Evolutionary conservation across 2,329 filamentous ascomycete genomes (phyloP).

Genomic region (Nigrospora oryzae): DNA sequence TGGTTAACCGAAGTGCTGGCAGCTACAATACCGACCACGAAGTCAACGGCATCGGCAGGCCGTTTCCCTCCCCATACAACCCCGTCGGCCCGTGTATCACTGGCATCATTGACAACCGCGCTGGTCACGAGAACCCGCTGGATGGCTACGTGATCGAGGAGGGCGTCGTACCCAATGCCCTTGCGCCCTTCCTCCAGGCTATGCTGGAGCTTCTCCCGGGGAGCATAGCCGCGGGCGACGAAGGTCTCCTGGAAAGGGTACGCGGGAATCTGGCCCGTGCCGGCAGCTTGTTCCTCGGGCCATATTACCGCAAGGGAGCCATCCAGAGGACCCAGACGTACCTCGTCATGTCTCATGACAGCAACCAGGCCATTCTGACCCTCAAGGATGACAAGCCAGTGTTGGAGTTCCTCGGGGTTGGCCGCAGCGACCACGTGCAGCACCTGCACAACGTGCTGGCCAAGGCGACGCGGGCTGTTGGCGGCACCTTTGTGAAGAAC

Average conservation of each 20-base stretch:
- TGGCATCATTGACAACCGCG: constrained; percentile 51
- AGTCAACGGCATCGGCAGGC: constrained; percentile 47
- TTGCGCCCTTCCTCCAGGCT: constrained; percentile 46
- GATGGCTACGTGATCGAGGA: constrained; percentile 59
- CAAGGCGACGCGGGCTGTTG: constrained; percentile 46
- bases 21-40: constrained; percentile 51
- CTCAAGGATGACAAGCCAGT: constrained; percentile 51
- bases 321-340: constrained; percentile 55
- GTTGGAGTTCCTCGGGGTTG: constrained; percentile 51
- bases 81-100: constrained; percentile 56
- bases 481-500: constrained; percentile 51
- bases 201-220: constrained; percentile 47
- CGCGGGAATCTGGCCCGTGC: constrained; percentile 37
- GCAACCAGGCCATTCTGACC: constrained; percentile 50
- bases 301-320: constrained; percentile 46
- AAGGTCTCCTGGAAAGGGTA: constrained; percentile 29
- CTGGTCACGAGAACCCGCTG: constrained; percentile 40
- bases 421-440: constrained; percentile 44
- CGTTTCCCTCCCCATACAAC: constrained; percentile 37
- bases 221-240: constrained; percentile 27
- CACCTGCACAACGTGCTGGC: constrained; percentile 42
- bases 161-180: constrained; percentile 48
- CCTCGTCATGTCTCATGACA: constrained; percentile 60
- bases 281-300: constrained; percentile 48
- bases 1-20: not conserved